phyloP scores from a whole-genome alignment of 2,329 filamentous ascomycete species.

The Diaporthe australafricana region DNA sequence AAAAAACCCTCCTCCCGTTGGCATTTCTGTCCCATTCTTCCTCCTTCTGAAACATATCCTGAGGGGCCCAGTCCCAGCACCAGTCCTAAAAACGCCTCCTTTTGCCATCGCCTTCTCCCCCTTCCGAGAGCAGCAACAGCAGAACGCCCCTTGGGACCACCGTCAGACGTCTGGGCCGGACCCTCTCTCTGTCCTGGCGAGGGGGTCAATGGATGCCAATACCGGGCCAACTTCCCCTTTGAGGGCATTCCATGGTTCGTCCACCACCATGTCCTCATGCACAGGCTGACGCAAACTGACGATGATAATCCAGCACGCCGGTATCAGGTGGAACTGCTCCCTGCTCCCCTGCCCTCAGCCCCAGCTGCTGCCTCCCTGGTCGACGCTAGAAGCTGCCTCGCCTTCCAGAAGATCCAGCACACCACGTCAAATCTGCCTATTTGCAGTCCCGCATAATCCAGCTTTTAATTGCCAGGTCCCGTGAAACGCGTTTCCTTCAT shows the following conservation, averaged over 20 bases:
- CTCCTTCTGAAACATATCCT: slow-evolving; percentile 25
- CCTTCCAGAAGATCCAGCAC: slow-evolving; percentile 50
- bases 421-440: slow-evolving; percentile 44
- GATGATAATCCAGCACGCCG: slow-evolving; percentile 16
- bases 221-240: slow-evolving; percentile 24
- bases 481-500: slow-evolving; percentile 60
- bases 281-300: slow-evolving; percentile 6
- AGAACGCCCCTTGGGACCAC: slow-evolving; percentile 4
- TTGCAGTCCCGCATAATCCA: slow-evolving; percentile 55
- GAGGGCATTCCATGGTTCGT: slow-evolving; percentile 23
- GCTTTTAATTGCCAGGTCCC: slow-evolving; percentile 61
- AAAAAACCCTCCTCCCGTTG: neutral
- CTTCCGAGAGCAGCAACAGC: neutral
- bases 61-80: neutral
- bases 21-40: neutral
- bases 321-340: slow-evolving; percentile 22
- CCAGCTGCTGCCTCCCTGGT: slow-evolving; percentile 16
- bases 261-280: slow-evolving; percentile 16
- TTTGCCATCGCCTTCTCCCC: neutral
- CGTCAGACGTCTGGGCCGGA: slow-evolving; percentile 1
- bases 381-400: slow-evolving; percentile 50
- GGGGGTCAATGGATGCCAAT: slow-evolving; percentile 16
- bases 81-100: slow-evolving; percentile 5
- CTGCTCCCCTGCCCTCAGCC: slow-evolving; percentile 10
- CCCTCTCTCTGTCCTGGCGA: slow-evolving; percentile 1